Evolutionary conservation across 768 basidiomycete species (phyloP), one percentile per base, ranked within the genome.

Genomic region (Amanita muscaria): DNA sequence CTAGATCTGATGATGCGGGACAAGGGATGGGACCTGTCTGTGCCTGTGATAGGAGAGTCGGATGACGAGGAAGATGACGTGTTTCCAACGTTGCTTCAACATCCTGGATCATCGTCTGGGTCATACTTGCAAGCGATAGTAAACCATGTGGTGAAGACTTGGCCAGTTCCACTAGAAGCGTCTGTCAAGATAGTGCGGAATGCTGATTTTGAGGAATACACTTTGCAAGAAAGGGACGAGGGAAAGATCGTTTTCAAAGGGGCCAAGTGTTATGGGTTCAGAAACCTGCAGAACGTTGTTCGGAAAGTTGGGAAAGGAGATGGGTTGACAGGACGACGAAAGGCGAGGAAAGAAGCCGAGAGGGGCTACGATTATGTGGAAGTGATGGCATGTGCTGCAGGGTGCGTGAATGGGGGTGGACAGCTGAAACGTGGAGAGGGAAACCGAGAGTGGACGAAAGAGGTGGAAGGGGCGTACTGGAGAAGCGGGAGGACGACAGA

Each of bases 361-460:
- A 65, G 60, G 48, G 67, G 71, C 33, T 89, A 89, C 59, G 90
- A 94, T 65, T 96, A 91, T 61, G 82, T 94, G 31, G 92, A 96
- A 58, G 91, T 99, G 50, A 98, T 99, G 96, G 96, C 96, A 25
- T 99, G 96, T 67, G 96, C 96, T 0, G 82, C 85, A 0, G 96
- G 96, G 14, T 98, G 96, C 61, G 89, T 96, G 32, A 97, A 97
- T 59, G 96, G 96, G 6, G 96, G 94, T 16, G 96, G 96, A 4
- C 96, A 98, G 67, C 61, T 84, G 43, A 73, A 72, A 56, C 51
- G 49, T 48, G 29, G 29, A 36, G 36, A 27, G 89, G 85, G 82
- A 2, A 80, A 83, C 53, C 83, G 76, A 55, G 85, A 80, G 51
- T 91, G 89, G 89, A 83, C 82, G 27, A 70, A 72, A 53, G 73